Percentiles rank a stretch among this genome's conserved stretches.
phyloP scores from a whole-genome alignment of 192 early-diverging fungal species.

The Gamsiella multidivaricata region DNA sequence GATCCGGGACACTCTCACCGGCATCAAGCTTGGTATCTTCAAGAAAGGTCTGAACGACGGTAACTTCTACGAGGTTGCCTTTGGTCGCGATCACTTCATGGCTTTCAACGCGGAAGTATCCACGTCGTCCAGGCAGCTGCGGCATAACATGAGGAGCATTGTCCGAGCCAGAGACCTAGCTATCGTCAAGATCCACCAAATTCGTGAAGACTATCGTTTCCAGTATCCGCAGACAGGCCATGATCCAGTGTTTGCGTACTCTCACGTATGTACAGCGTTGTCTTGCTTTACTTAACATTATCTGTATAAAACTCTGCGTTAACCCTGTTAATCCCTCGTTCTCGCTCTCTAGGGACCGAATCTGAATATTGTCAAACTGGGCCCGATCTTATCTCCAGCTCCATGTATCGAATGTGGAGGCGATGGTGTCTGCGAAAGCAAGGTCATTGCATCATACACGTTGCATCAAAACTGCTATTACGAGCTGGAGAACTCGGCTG shows the following conservation, averaged over 20 bases:
- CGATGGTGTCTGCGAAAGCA: not conserved
- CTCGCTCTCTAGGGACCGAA: slow-evolving; percentile 1
- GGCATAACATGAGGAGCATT: not conserved
- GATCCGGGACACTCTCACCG: not conserved
- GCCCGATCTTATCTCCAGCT: not conserved
- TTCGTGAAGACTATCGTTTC: slow-evolving; percentile 2
- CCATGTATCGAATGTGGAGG: not conserved
- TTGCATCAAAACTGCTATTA: not conserved
- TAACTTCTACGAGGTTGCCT: not conserved
- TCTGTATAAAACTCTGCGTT: too few species aligned
- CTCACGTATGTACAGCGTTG: not conserved
- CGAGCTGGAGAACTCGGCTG: not conserved
- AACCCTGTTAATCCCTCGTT: too few species aligned
- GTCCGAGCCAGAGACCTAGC: slow-evolving; percentile 1
- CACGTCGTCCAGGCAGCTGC: not conserved
- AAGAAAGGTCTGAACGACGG: not conserved
- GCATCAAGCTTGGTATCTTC: not conserved
- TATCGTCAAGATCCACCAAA: not conserved
- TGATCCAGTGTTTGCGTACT: not conserved
- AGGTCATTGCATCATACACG: not conserved
- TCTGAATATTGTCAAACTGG: not conserved
- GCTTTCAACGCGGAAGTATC: not conserved
- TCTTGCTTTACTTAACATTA: not conserved
- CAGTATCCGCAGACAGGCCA: not conserved
- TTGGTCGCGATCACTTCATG: slow-evolving; percentile 15